Evolutionary conservation across 495 filamentous ascomycete species (phyloP).

Genomic region (Trichoderma asperelloides): DNA sequence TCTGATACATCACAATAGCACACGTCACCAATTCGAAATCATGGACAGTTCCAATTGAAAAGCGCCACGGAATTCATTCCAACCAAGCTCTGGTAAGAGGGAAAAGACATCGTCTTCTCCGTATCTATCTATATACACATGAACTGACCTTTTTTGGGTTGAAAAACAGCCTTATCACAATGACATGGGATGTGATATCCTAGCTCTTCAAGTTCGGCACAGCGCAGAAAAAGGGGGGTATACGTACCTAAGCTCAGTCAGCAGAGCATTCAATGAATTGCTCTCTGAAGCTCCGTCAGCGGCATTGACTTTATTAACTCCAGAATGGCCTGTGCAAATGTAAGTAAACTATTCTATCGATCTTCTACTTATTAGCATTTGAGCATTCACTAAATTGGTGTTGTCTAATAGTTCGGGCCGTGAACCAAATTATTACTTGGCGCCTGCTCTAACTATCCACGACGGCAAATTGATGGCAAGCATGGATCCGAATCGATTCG

Average conservation of each 20-base stretch:
- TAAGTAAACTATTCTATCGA: constrained; percentile 16
- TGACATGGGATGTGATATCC: constrained; percentile 34
- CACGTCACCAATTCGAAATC: constrained; percentile 35
- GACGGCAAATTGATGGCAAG: constrained; percentile 27
- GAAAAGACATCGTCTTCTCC: neutral
- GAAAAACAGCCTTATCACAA: constrained; percentile 31
- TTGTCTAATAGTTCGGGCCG: constrained; percentile 24
- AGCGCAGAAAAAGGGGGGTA: constrained; percentile 27
- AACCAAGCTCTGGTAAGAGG: constrained; percentile 25
- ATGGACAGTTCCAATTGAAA: constrained; percentile 31
- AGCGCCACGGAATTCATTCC: constrained; percentile 39
- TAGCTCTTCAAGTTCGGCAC: constrained; percentile 35
- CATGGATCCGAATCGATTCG: constrained; percentile 35
- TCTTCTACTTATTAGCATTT: neutral
- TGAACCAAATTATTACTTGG: constrained; percentile 24
- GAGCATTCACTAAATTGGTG: neutral
- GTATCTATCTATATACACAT: neutral
- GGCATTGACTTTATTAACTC: constrained; percentile 21
- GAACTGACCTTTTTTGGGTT: neutral
- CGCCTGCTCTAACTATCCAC: constrained; percentile 29
- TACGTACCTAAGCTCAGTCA: constrained; percentile 34
- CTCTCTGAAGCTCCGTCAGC: constrained; percentile 21
- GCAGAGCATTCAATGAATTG: constrained; percentile 32
- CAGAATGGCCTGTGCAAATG: constrained; percentile 36
- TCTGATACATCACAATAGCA: constrained; percentile 19